phyloP scores from a whole-genome alignment of 257 asterid species.

The Solanum okadae region DNA sequence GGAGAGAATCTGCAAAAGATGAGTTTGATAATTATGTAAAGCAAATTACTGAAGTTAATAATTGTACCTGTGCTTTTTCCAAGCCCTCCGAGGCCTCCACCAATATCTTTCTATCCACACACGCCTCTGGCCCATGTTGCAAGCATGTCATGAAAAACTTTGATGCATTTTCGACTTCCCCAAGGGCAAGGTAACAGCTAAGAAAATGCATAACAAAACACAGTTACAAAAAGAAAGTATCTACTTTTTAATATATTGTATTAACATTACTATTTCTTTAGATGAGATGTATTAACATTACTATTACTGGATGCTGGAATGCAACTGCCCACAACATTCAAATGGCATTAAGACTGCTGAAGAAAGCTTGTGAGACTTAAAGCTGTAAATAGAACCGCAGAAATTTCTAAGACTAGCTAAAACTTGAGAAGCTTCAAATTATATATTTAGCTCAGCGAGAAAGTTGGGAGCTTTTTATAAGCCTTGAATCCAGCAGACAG shows the following conservation, averaged over 20 bases:
- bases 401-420: background rate
- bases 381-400: background rate
- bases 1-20: background rate
- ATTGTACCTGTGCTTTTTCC: conserved; percentile 62
- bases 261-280: background rate
- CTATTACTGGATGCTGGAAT: background rate
- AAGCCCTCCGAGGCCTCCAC: conserved; percentile 91
- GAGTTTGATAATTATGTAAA: background rate
- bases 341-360: background rate
- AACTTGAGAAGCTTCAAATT: background rate
- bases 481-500: background rate
- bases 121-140: conserved; percentile 65
- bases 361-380: background rate
- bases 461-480: background rate
- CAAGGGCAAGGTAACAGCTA: conserved; percentile 92
- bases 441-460: background rate
- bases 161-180: conserved; percentile 79
- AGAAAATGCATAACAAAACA: conserved; percentile 3
- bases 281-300: background rate
- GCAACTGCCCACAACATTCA: background rate
- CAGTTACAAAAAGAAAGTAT: background rate
- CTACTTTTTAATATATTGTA: background rate
- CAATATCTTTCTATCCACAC: conserved; percentile 62
- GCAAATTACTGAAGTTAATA: background rate
- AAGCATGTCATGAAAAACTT: conserved; percentile 65